Evolutionary conservation across 768 basidiomycete genomes (phyloP), one percentile per base, ranked within the genome.

Genomic region (Galerina marginata): DNA sequence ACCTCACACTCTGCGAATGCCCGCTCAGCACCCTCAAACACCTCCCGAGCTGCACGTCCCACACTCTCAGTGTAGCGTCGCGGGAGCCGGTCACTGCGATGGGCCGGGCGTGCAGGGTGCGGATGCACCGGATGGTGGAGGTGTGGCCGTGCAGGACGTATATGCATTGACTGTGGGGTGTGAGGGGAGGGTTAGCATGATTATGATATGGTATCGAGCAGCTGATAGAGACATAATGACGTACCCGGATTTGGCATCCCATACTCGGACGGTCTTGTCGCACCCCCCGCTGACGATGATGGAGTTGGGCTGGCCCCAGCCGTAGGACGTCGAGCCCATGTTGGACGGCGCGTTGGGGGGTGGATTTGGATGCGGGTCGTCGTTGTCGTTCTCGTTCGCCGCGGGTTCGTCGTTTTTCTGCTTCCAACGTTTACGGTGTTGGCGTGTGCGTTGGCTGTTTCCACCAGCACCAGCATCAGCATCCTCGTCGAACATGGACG

Each of bases 201-300:
- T n/a, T n/a, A n/a, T n/a, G n/a, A n/a, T n/a, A n/a, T n/a, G n/a
- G n/a, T n/a, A n/a, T n/a, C n/a, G n/a, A n/a, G n/a, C n/a, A n/a
- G n/a, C n/a, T n/a, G n/a, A n/a, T n/a, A n/a, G n/a, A n/a, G n/a
- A n/a, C n/a, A n/a, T n/a, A n/a, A n/a, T n/a, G n/a, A n/a, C n/a
- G n/a, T 68, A 96, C 90, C 95, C 95, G 15, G 91, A 87, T 52
- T 85, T 81, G 6, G 91, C 85, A 69, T 97, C 94, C 96, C 96
- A 98, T 0, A 99, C 93, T 38, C 90, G 81, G n/a, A 99, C 77
- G 46, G 86, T 84, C 66, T 95, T 90, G 70, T 99, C 96, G 67
- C 96, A 97, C 4, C 95, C 96, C 1, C 93, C 96, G 60, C 91
- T 95, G 23, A 99, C 90, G 16, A 96, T 86, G 5, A 97, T 77